Conservation (phyloP, 2,329 filamentous ascomycete genomes). For the Epichloe glyceriae region DNA sequence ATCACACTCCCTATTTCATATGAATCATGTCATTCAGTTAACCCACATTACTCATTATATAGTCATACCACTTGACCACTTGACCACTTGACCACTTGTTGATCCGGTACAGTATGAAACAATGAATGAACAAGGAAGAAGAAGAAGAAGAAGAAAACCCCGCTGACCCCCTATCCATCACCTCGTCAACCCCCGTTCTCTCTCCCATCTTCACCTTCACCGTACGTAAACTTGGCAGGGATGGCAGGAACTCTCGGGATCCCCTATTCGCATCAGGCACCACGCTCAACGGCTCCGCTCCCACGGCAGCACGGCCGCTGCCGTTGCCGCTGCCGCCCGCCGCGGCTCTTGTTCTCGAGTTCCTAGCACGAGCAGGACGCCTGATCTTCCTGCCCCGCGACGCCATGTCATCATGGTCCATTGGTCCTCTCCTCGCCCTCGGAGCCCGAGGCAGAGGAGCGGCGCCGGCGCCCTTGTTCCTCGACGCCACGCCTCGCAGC, state of each 20-base stretch:
- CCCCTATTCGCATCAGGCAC: constrained; percentile 32
- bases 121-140: neutral
- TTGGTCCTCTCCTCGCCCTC: neutral
- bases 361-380: constrained; percentile 3
- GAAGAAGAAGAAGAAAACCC: neutral
- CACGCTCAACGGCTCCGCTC: constrained; percentile 22
- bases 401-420: neutral
- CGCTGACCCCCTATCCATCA: constrained; percentile 4
- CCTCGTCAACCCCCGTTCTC: constrained; percentile 14
- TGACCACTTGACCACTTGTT: no score
- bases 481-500: constrained; percentile 18
- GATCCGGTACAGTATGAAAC: no score
- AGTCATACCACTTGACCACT: no score
- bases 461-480: constrained; percentile 1
- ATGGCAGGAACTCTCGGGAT: constrained; percentile 32
- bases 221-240: constrained; percentile 27
- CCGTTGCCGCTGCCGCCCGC: neutral
- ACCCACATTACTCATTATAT: no score
- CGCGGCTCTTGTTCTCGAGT: neutral
- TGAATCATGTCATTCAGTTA: no score
- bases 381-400: constrained; percentile 2
- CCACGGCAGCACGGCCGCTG: neutral
- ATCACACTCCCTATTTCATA: no score
- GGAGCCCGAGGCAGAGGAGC: no score
- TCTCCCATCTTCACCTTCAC: constrained; percentile 20